A percentile compares a stretch with the other conserved stretches of the same genome.
These are phyloP conservation scores for Cladosporium halotolerans DNA, from an alignment of 2,329 filamentous ascomycete species.

Conservation along the genomic window DNA sequence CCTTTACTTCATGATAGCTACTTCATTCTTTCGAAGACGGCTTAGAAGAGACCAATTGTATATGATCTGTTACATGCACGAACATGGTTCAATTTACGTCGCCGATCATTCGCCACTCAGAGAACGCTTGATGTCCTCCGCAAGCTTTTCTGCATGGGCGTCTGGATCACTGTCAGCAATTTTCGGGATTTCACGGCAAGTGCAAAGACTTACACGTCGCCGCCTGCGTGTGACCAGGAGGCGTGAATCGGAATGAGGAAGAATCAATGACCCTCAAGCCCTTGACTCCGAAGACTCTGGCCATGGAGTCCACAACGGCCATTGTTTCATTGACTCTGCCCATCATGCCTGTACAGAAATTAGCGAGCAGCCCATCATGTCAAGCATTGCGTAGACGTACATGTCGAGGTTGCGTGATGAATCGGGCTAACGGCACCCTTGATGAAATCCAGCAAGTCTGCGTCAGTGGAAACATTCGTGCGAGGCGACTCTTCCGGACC, in stretches of 20 bases:
- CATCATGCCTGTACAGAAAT: constrained; percentile 50
- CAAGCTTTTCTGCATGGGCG: constrained; percentile 9
- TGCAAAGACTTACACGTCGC: neutral
- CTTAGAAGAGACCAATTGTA: too few relatives aligned
- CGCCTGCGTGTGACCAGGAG: constrained; percentile 6
- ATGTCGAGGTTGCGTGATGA: constrained; percentile 4
- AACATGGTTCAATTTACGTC: too few relatives aligned
- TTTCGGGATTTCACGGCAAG: neutral
- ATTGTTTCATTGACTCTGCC: constrained; percentile 48
- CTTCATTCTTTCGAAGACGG: too few relatives aligned
- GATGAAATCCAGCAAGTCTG: constrained; percentile 43
- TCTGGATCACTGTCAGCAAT: neutral
- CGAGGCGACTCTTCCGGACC: constrained; percentile 37
- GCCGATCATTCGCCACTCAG: too few relatives aligned
- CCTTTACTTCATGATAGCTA: too few relatives aligned
- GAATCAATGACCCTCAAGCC: constrained; percentile 55
- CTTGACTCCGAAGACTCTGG: constrained; percentile 50
- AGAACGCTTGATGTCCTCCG: neutral
- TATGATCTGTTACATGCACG: too few relatives aligned
- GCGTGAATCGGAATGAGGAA: constrained; percentile 5
- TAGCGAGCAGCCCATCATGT: constrained; percentile 15
- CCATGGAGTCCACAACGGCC: constrained; percentile 52
- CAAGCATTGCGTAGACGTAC: neutral
- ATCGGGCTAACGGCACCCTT: constrained; percentile 18
- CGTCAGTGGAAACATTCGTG: constrained; percentile 36